A percentile compares a stretch with the other conserved stretches of the same genome.
These are phyloP conservation scores for Avicennia marina DNA, from an alignment of 257 asterid species.

Conservation along the genomic window DNA sequence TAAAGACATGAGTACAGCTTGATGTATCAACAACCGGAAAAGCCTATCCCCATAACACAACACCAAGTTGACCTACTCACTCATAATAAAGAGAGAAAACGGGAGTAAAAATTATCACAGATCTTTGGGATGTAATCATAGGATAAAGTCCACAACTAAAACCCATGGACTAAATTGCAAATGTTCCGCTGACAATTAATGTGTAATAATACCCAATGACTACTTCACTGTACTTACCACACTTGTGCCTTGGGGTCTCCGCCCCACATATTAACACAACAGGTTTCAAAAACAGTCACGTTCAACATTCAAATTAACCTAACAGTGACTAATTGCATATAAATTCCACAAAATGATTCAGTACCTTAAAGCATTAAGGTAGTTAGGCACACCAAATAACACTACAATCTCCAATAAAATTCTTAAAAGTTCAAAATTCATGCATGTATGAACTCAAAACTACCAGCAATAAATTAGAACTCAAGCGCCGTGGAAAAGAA, in stretches of 20 bases:
- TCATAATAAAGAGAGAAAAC: no score
- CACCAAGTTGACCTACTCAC: no score
- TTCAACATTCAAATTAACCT: not conserved
- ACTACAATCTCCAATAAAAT: not conserved
- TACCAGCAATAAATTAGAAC: not conserved
- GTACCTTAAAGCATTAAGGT: not conserved
- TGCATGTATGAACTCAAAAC: slow-evolving; percentile 9
- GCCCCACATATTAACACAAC: not conserved
- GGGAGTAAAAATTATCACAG: no score
- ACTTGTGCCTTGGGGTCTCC: not conserved
- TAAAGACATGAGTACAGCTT: no score
- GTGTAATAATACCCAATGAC: not conserved
- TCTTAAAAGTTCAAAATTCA: not conserved
- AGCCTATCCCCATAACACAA: no score
- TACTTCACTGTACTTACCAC: no score
- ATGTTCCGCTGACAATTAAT: not conserved
- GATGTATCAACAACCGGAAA: no score
- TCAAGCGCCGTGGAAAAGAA: no score
- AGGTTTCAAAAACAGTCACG: not conserved
- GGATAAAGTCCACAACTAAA: no score
- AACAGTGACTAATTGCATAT: not conserved
- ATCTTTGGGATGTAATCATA: no score
- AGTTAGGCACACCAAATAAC: slow-evolving; percentile 13
- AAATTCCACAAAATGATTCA: slow-evolving; percentile 1
- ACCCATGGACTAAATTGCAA: no score